A percentile compares a stretch with the other conserved stretches of the same genome.
Evolutionary conservation across 768 basidiomycete genomes (phyloP).

Genomic region (Trametes coccinea): DNA sequence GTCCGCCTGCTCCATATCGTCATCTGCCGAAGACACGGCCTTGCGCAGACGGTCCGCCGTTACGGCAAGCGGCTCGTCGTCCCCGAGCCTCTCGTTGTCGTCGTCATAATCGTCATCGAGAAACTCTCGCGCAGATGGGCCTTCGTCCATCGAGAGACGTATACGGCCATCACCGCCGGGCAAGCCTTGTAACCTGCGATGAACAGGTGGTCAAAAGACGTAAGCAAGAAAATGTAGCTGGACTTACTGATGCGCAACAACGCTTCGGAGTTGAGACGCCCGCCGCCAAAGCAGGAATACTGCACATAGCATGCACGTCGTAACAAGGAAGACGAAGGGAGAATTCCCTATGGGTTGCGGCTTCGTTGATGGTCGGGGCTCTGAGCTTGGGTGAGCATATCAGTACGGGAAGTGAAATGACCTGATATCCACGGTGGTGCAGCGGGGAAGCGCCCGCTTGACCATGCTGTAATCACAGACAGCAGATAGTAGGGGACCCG

Average conservation of each 20-base stretch:
- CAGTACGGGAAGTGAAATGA: not conserved
- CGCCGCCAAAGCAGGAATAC: slow-evolving; percentile 67
- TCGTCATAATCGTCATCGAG: slow-evolving; percentile 61
- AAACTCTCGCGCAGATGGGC: slow-evolving; percentile 69
- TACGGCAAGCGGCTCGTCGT: slow-evolving; percentile 28
- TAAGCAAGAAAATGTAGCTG: not conserved
- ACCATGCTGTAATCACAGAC: not conserved
- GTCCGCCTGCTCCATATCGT: not conserved
- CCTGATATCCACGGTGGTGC: no score
- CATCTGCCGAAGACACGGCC: slow-evolving; percentile 3
- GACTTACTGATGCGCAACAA: slow-evolving; percentile 64
- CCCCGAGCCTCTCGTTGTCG: slow-evolving; percentile 39
- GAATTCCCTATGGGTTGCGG: slow-evolving; percentile 65
- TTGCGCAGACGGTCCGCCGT: slow-evolving; percentile 20
- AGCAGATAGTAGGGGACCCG: not conserved
- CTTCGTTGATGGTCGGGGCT: slow-evolving; percentile 58
- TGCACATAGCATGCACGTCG: slow-evolving; percentile 54
- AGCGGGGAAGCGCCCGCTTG: not conserved
- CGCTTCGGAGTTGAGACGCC: slow-evolving; percentile 52
- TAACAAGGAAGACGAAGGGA: slow-evolving; percentile 54
- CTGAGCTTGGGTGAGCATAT: slow-evolving; percentile 37
- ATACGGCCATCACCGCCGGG: slow-evolving; percentile 55
- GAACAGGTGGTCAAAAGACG: slow-evolving; percentile 3
- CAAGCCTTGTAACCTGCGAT: slow-evolving; percentile 57
- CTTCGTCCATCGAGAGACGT: slow-evolving; percentile 69